Percentiles rank a stretch among this genome's conserved stretches.
Conservation (phyloP, 2,329 filamentous ascomycete genomes). For the Microascus cirrosus region DNA sequence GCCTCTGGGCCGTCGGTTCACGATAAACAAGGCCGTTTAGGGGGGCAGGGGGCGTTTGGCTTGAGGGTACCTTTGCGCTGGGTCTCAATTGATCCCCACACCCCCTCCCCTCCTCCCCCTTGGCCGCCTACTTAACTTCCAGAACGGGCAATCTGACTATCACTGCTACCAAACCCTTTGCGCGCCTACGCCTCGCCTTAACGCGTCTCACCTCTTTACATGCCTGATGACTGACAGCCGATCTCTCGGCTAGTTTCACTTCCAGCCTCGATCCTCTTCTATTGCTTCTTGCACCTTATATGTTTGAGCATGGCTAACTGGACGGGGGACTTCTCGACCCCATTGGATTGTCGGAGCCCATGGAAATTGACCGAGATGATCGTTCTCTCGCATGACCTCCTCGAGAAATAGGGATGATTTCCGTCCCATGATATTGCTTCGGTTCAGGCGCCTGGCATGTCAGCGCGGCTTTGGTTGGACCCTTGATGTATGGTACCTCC, state of each 20-base stretch:
- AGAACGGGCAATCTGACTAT: not conserved
- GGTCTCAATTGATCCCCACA: not conserved
- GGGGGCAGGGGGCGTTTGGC: not conserved
- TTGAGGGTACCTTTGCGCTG: not conserved
- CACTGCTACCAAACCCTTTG: not conserved
- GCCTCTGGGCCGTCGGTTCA: not conserved
- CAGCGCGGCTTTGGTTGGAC: not conserved
- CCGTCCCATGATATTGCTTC: not conserved
- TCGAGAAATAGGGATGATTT: not conserved
- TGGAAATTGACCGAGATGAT: not conserved
- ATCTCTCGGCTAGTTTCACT: not conserved
- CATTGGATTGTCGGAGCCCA: not conserved
- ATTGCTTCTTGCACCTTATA: not conserved
- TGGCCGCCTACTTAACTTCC: not conserved
- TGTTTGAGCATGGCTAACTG: not conserved
- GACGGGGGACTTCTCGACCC: not conserved
- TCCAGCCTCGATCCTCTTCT: not conserved
- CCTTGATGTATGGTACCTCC: not conserved
- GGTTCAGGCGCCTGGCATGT: not conserved
- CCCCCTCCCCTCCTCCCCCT: not conserved
- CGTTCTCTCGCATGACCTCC: not conserved
- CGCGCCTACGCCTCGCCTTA: not conserved
- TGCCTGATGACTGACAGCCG: not conserved
- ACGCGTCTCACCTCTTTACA: not conserved
- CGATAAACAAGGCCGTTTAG: not conserved